phyloP scores from a whole-genome alignment of 1,284 basidiomycete genomes.

The Xerocomus alliaceus region DNA sequence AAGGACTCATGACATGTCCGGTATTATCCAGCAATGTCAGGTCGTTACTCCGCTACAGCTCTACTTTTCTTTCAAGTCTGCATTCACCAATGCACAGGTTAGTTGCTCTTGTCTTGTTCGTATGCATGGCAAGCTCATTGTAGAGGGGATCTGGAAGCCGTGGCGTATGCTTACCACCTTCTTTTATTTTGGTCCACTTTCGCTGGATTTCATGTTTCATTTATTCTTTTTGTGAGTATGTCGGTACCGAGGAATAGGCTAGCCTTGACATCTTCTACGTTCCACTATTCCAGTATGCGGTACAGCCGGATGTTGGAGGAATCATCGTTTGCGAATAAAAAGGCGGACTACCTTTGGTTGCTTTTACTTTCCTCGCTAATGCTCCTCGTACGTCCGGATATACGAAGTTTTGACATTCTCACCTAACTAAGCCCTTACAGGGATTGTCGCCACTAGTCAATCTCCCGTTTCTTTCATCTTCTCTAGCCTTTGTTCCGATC shows the following conservation, averaged over 20 bases:
- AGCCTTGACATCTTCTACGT: background rate
- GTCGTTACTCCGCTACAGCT: slow-evolving; percentile 88
- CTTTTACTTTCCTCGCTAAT: slow-evolving; percentile 81
- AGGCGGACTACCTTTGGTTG: slow-evolving; percentile 94
- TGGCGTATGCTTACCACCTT: slow-evolving; percentile 93
- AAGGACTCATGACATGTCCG: slow-evolving; percentile 13
- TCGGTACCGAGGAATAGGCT: background rate
- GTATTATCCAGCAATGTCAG: slow-evolving; percentile 81
- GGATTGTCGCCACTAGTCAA: slow-evolving; percentile 85
- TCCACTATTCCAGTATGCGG: slow-evolving; percentile 75
- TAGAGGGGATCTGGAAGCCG: slow-evolving; percentile 53
- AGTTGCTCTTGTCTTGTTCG: slow-evolving; percentile 13
- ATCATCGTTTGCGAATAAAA: slow-evolving; percentile 88
- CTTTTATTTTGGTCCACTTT: slow-evolving; percentile 94
- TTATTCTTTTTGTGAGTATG: slow-evolving; percentile 92
- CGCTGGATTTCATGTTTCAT: slow-evolving; percentile 95
- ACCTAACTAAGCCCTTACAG: slow-evolving; percentile 48
- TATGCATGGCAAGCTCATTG: slow-evolving; percentile 13
- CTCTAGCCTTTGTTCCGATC: slow-evolving; percentile 91
- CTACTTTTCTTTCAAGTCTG: slow-evolving; percentile 88
- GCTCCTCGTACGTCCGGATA: slow-evolving; percentile 69
- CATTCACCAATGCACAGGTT: slow-evolving; percentile 84
- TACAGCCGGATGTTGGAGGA: slow-evolving; percentile 97
- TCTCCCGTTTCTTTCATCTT: slow-evolving; percentile 88
- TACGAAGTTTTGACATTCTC: background rate